phyloP scores from a whole-genome alignment of 768 basidiomycete genomes.

The Podaxis sp. region DNA sequence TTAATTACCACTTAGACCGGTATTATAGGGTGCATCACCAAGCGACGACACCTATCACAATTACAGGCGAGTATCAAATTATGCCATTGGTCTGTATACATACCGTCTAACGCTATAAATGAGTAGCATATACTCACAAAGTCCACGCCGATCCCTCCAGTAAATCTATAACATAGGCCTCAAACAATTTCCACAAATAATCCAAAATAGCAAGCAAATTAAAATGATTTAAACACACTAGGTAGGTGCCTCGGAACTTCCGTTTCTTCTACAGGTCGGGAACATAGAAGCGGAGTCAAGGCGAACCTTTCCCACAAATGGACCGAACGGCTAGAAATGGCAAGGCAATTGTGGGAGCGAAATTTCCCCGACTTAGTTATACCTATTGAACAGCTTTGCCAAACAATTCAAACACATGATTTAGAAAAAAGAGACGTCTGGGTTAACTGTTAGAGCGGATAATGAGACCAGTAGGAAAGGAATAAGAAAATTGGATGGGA shows the following conservation, averaged over 20 bases:
- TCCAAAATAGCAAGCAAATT: slow-evolving; percentile 4
- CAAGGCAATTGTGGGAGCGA: background rate
- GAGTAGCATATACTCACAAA: background rate
- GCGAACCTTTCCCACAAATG: slow-evolving; percentile 3
- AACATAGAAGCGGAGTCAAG: background rate
- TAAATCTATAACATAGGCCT: background rate
- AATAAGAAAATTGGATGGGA: slow-evolving; percentile 26
- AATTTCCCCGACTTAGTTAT: background rate
- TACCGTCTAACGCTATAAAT: background rate
- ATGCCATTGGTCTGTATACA: background rate
- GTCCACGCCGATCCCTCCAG: background rate
- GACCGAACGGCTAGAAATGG: background rate
- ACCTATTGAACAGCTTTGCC: slow-evolving; percentile 13
- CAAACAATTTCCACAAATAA: slow-evolving; percentile 6
- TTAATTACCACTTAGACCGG: no score
- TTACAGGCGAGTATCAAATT: background rate
- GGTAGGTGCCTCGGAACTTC: background rate
- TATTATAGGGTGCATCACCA: no score
- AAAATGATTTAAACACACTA: background rate
- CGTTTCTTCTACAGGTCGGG: background rate
- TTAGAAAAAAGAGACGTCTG: slow-evolving; percentile 33
- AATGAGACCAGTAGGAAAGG: slow-evolving; percentile 29
- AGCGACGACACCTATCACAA: no score
- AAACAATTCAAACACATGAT: slow-evolving; percentile 21
- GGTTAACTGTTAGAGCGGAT: slow-evolving; percentile 36